Evolutionary conservation across 2,329 filamentous ascomycete genomes (phyloP).

Genomic region (Paraconiothyrium brasiliense): DNA sequence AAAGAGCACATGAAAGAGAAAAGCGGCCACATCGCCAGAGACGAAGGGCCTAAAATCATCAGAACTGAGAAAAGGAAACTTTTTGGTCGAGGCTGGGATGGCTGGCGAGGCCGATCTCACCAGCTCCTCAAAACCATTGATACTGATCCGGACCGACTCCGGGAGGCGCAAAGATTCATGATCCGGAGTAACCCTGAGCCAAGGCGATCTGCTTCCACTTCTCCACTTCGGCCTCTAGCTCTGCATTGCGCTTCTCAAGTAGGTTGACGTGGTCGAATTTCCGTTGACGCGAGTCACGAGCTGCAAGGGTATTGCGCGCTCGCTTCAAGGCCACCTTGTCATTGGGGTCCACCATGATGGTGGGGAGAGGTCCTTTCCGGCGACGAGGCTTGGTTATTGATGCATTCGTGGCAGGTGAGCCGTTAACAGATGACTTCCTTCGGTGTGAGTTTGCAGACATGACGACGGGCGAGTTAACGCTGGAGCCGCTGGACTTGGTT

Average conservation of each 20-base stretch:
- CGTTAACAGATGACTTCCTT: slow-evolving; percentile 53
- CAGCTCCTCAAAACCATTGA: slow-evolving; percentile 45
- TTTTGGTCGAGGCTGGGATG: slow-evolving; percentile 41
- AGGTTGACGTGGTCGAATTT: slow-evolving; percentile 81
- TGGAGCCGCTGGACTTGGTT: slow-evolving; percentile 47
- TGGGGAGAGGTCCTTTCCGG: slow-evolving; percentile 81
- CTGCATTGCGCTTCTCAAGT: slow-evolving; percentile 76
- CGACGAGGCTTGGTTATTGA: slow-evolving; percentile 76
- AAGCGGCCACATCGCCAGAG: not conserved
- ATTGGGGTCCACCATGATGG: slow-evolving; percentile 77
- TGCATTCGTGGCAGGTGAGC: slow-evolving; percentile 70
- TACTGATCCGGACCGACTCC: slow-evolving; percentile 34
- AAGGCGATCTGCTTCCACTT: slow-evolving; percentile 54
- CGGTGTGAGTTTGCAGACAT: slow-evolving; percentile 46
- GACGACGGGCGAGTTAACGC: slow-evolving; percentile 48
- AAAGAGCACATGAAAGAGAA: slow-evolving; percentile 4
- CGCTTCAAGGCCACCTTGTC: slow-evolving; percentile 89
- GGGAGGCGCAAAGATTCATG: slow-evolving; percentile 43
- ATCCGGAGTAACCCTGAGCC: slow-evolving; percentile 49
- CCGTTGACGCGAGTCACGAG: slow-evolving; percentile 89
- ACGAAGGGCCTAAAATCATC: slow-evolving; percentile 15
- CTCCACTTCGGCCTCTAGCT: slow-evolving; percentile 65
- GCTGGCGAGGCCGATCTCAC: slow-evolving; percentile 42
- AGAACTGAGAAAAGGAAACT: slow-evolving; percentile 28
- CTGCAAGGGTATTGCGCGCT: slow-evolving; percentile 90